phyloP scores from a whole-genome alignment of 768 basidiomycete species.

The Clavaria fumosa region DNA sequence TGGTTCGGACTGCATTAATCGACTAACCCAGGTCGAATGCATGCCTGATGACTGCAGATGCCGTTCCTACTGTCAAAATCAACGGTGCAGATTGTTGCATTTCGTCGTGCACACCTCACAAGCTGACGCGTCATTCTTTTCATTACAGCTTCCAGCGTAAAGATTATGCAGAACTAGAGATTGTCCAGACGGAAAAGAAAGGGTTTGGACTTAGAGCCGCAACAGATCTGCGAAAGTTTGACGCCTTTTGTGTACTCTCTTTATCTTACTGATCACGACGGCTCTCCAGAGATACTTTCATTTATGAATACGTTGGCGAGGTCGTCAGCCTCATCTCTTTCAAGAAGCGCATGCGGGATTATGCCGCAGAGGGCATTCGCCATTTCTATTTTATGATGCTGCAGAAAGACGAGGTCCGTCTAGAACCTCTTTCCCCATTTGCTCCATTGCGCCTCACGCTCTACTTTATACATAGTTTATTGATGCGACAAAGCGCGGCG shows the following conservation, averaged over 20 bases:
- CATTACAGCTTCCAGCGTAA: conserved; percentile 65
- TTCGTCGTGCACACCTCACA: not conserved
- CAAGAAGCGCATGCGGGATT: conserved; percentile 86
- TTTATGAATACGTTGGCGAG: conserved; percentile 97
- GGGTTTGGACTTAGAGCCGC: conserved; percentile 85
- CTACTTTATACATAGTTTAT: conserved; percentile 51
- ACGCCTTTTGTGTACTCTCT: conserved; percentile 9
- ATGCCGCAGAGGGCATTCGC: conserved; percentile 81
- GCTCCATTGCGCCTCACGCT: no score
- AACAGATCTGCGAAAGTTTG: conserved; percentile 47
- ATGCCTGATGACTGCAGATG: conserved; percentile 81
- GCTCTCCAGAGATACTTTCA: conserved; percentile 45
- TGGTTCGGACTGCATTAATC: conserved; percentile 89
- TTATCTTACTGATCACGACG: not conserved
- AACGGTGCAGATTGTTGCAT: conserved; percentile 44
- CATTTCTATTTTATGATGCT: conserved; percentile 99
- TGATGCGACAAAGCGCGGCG: conserved; percentile 94
- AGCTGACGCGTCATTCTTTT: not conserved
- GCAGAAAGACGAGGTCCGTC: conserved; percentile 68
- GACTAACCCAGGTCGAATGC: conserved; percentile 95
- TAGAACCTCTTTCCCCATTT: no score
- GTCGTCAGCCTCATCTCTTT: conserved; percentile 81
- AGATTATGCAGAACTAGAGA: conserved; percentile 74
- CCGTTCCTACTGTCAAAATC: conserved; percentile 72
- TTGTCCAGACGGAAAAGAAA: conserved; percentile 90